A percentile compares a stretch with the other conserved stretches of the same genome.
These are phyloP conservation scores for Hypoxylon rickii DNA, from an alignment of 495 filamentous ascomycete genomes.

Conservation along the genomic window DNA sequence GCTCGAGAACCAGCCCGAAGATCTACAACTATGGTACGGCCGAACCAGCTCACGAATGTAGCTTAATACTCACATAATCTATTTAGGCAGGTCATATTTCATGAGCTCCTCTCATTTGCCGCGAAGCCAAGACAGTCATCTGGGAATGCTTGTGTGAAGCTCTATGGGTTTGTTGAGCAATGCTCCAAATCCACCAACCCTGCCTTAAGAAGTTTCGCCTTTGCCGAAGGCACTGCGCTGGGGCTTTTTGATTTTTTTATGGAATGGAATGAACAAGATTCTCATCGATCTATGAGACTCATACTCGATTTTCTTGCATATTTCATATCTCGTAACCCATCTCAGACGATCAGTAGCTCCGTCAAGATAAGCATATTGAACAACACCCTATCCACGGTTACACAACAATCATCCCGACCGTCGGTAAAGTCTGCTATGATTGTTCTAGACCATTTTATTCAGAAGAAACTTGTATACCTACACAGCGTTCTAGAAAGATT, in stretches of 20 bases:
- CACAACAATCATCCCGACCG: conserved; percentile 53
- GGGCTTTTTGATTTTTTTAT: conserved; percentile 72
- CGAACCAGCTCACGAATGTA: not conserved
- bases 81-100: conserved; percentile 35
- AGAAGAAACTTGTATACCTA: conserved; percentile 54
- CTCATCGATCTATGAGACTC: conserved; percentile 75
- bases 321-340: conserved; percentile 56
- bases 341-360: conserved; percentile 35
- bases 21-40: conserved; percentile 37
- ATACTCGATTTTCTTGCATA: conserved; percentile 63
- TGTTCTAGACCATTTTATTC: conserved; percentile 62
- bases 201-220: conserved; percentile 48
- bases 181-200: conserved; percentile 51
- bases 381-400: conserved; percentile 54
- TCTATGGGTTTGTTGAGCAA: conserved; percentile 60
- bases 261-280: conserved; percentile 72
- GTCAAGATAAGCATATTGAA: conserved; percentile 48
- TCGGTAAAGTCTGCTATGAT: conserved; percentile 67
- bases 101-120: conserved; percentile 49
- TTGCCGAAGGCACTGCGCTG: conserved; percentile 57
- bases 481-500: conserved; percentile 45
- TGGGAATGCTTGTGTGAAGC: conserved; percentile 53
- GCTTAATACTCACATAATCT: conserved; percentile 1
- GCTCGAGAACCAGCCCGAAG: conserved; percentile 41
- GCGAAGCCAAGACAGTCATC: conserved; percentile 51